Conservation (phyloP, 768 basidiomycete species). For the Phlebiopsis gigantea region DNA sequence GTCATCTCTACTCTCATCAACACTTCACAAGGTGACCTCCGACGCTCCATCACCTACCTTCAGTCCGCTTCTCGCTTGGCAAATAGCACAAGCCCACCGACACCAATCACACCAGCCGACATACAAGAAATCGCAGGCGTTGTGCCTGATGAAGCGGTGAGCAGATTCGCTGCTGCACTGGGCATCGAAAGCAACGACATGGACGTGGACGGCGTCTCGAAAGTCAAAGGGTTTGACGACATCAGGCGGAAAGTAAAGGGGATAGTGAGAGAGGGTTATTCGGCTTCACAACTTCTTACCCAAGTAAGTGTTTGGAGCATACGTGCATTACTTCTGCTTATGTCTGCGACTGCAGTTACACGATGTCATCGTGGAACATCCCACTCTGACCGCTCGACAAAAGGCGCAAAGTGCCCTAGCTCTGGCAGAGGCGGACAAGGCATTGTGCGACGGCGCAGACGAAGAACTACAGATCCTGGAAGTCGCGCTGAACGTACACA, state of each 20-base stretch:
- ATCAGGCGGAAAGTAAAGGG: constrained; percentile 70
- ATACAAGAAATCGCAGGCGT: constrained; percentile 98
- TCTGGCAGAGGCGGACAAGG: constrained; percentile 95
- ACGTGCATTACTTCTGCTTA: constrained; percentile 18
- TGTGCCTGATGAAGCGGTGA: constrained; percentile 71
- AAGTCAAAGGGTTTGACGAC: constrained; percentile 43
- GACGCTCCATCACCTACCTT: constrained; percentile 95
- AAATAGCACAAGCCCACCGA: constrained; percentile 64
- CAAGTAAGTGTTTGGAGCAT: constrained; percentile 55
- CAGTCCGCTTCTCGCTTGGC: constrained; percentile 93
- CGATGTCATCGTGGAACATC: constrained; percentile 82
- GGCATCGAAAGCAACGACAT: constrained; percentile 61
- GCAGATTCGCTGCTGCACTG: constrained; percentile 60
- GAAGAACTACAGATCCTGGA: constrained; percentile 95
- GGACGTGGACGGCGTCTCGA: constrained; percentile 38
- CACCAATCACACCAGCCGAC: constrained; percentile 66
- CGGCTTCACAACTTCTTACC: constrained; percentile 79
- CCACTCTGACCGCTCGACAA: constrained; percentile 69
- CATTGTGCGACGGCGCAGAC: constrained; percentile 91
- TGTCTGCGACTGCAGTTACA: constrained; percentile 58
- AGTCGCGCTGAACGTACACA: constrained; percentile 75
- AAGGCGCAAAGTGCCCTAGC: constrained; percentile 78
- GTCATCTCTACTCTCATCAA: constrained; percentile 72
- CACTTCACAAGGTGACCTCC: constrained; percentile 86
- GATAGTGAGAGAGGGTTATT: constrained; percentile 86